These are phyloP conservation scores for Aegilops umbellulata DNA, from an alignment of 176 grass and related monocot genomes.

Conservation along the genomic window DNA sequence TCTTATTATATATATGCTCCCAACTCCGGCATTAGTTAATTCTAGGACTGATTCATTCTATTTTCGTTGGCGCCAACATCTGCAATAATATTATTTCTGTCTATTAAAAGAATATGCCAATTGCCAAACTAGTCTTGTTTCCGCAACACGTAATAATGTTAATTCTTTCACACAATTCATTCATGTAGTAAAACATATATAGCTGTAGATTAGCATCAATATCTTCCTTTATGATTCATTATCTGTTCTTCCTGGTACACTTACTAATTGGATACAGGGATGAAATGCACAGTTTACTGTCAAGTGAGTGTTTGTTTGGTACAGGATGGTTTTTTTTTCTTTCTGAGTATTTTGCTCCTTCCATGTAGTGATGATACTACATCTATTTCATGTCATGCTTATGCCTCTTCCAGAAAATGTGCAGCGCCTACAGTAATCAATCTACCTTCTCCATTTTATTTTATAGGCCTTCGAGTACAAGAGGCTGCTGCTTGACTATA, in stretches of 20 bases:
- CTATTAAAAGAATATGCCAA: background rate
- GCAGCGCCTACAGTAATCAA: slow-evolving; percentile 16
- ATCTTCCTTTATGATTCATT: background rate
- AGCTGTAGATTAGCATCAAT: background rate
- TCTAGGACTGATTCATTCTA: background rate
- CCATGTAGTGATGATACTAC: background rate
- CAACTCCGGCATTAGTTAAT: background rate
- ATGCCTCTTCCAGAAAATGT: background rate
- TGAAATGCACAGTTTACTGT: background rate
- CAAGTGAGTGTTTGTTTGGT: background rate
- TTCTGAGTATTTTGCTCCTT: background rate
- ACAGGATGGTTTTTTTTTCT: background rate
- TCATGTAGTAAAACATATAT: background rate
- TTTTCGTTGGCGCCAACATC: background rate
- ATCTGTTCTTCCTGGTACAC: background rate
- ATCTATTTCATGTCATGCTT: background rate
- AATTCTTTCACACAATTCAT: background rate
- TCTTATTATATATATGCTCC: background rate
- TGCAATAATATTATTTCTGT: background rate
- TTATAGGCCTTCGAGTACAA: slow-evolving; percentile 93
- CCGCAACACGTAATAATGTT: background rate
- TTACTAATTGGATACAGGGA: background rate
- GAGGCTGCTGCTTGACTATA: slow-evolving; percentile 81
- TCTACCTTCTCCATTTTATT: slow-evolving; percentile 10
- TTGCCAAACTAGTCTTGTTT: slow-evolving; percentile 1